Base-by-base conservation (phyloP, 257 asterid species). In the Thymus quinquecostatus region DNA sequence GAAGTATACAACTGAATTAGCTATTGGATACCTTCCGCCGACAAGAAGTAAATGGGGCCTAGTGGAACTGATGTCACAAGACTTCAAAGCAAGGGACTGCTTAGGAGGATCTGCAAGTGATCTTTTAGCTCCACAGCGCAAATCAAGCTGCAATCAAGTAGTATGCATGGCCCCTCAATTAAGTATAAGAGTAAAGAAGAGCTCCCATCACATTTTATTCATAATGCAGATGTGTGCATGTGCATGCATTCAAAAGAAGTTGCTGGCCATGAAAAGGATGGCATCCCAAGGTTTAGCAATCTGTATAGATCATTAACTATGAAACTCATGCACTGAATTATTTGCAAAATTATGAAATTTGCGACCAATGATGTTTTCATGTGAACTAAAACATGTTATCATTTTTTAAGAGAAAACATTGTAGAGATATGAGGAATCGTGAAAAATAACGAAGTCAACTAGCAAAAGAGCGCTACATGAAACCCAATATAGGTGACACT, bases 31-130 rank as follows among this genome's bases (percentile, higher is more conserved):
- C 99, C 99, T 88, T 80, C 99, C 99, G 60, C 99, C 98, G 81
- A 95, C 97, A 75, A 95, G 93, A 79, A 95, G 97, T 80, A 95
- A 78, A 83, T 95, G 96, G 38, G 99, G 99, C 81, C 98, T 95
- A 28, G 91, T 87, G 28, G 87, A 60, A 78, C 97, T 92, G 81
- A 95, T 85, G 78, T 89, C 98, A 78, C 96, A 95, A 48, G 99
- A 95, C 81, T 95, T 92, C 85, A 95, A 81, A 48, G 79, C 80
- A 78, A 95, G 96, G 64, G 85, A 63, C 61, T 87, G 96, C 82
- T 84, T 89, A 5, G 99, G 98, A 68, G 95, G 96, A 75, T 95
- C 98, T 54, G 86, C 79, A 75, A 95, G 81, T 61, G 98, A 85
- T 73, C 80, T 89, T 82, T 88, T 95, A 65, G 90, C 88, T 79